Conservation (phyloP, 352 stramenopile species). For the Globisporangium perplexum region DNA sequence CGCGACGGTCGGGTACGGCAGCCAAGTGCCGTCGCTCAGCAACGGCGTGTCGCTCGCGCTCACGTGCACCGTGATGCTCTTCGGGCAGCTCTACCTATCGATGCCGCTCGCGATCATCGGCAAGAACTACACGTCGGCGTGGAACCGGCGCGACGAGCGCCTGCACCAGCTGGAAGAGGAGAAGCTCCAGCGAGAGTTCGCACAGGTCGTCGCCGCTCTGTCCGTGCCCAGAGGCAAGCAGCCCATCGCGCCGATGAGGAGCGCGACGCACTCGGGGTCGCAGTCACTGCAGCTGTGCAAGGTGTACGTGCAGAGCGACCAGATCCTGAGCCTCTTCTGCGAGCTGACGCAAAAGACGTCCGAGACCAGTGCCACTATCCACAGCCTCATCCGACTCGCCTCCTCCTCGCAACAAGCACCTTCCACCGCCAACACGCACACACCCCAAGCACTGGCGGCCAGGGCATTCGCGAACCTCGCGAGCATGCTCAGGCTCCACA, state of each 20-base stretch:
- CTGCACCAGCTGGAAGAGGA: not conserved
- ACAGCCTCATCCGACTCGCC: not conserved
- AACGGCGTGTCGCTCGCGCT: constrained; percentile 29
- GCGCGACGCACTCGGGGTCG: not conserved
- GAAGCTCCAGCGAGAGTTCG: not conserved
- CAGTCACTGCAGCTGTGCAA: not conserved
- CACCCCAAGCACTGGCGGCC: not conserved
- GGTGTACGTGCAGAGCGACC: constrained; percentile 1
- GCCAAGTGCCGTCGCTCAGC: constrained; percentile 36
- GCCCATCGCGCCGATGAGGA: not conserved
- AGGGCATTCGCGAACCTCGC: constrained; percentile 17
- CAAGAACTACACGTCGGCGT: constrained; percentile 43
- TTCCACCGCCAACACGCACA: not conserved
- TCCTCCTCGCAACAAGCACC: too few species aligned
- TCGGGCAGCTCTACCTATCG: constrained; percentile 42
- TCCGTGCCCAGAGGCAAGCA: not conserved
- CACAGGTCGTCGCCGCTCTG: not conserved
- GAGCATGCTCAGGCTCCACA: constrained; percentile 28
- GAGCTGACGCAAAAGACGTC: constrained; percentile 1
- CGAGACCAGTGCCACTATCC: constrained; percentile 16
- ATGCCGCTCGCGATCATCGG: constrained; percentile 56
- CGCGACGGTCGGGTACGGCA: constrained; percentile 49
- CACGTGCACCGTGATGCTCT: constrained; percentile 44
- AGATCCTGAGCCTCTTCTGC: constrained; percentile 6
- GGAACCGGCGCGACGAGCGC: constrained; percentile 22